Conservation (phyloP, 164 flowering plant genomes). For the Macadamia integrifolia region DNA sequence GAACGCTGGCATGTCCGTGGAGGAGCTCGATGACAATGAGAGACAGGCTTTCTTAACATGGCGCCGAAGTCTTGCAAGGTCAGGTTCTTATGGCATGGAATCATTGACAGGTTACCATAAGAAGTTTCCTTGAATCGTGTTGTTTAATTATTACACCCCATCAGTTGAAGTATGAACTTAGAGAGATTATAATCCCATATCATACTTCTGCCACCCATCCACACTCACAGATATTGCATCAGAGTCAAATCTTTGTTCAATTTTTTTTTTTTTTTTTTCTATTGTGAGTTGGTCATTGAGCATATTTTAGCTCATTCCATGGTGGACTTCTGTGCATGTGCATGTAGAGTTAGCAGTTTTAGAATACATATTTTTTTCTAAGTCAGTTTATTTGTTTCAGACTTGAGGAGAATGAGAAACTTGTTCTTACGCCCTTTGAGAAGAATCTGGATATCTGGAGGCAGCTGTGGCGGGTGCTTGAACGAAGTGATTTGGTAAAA, state of each 20-base stretch:
- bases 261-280: not conserved
- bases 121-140: too few species aligned
- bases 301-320: too few species aligned
- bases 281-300: too few species aligned
- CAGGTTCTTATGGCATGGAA: constrained; percentile 6
- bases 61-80: constrained; percentile 92
- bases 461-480: constrained; percentile 98
- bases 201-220: too few species aligned
- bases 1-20: constrained; percentile 69
- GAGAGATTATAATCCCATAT: too few species aligned
- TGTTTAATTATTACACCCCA: too few species aligned
- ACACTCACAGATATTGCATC: not conserved
- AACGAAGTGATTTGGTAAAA: constrained; percentile 89
- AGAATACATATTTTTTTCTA: not conserved
- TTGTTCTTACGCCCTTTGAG: constrained; percentile 96
- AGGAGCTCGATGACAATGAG: constrained; percentile 82
- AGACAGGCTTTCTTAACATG: constrained; percentile 66
- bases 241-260: not conserved
- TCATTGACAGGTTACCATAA: too few species aligned
- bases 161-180: too few species aligned
- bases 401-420: constrained; percentile 92
- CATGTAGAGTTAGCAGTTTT: too few species aligned
- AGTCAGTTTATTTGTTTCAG: constrained; percentile 30
- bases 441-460: constrained; percentile 97
- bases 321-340: too few species aligned